Percentiles rank a stretch among this genome's conserved stretches.
These are phyloP conservation scores for Asclepias syriaca DNA, from an alignment of 257 asterid species.

Conservation along the genomic window DNA sequence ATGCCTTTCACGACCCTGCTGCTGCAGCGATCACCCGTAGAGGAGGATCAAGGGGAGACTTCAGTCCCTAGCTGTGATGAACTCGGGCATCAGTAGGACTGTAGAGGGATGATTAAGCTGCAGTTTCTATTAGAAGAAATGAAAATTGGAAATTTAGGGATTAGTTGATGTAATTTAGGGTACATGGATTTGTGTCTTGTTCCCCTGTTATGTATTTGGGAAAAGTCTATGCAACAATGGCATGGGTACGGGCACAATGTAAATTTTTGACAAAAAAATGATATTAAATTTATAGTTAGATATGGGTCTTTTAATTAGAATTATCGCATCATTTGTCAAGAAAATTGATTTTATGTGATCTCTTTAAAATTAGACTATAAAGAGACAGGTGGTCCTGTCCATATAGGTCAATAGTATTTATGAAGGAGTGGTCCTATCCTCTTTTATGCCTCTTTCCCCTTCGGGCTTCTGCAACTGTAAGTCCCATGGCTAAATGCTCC, in stretches of 20 bases:
- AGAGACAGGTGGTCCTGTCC: neutral
- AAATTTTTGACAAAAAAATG: constrained; percentile 10
- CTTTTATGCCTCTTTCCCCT: neutral
- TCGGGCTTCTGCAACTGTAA: neutral
- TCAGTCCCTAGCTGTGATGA: neutral
- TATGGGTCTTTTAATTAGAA: neutral
- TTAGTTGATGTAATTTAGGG: neutral
- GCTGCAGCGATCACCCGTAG: constrained; percentile 49
- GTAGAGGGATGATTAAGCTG: neutral
- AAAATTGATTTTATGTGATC: neutral
- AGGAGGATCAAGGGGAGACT: constrained; percentile 31
- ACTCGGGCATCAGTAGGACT: neutral
- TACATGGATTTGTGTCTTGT: neutral
- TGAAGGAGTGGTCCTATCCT: neutral
- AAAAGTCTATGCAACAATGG: constrained; percentile 6
- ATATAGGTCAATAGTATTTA: no score
- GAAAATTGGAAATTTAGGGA: neutral
- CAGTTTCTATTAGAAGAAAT: neutral
- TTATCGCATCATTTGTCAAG: neutral
- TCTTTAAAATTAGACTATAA: neutral
- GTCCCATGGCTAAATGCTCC: neutral
- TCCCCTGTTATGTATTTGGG: neutral
- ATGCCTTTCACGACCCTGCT: constrained; percentile 72
- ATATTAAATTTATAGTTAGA: neutral
- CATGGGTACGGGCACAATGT: constrained; percentile 5